Percentiles rank a stretch among this genome's conserved stretches.
Evolutionary conservation across 179 eudicot species (phyloP).

Genomic region (Beta corolliflora): DNA sequence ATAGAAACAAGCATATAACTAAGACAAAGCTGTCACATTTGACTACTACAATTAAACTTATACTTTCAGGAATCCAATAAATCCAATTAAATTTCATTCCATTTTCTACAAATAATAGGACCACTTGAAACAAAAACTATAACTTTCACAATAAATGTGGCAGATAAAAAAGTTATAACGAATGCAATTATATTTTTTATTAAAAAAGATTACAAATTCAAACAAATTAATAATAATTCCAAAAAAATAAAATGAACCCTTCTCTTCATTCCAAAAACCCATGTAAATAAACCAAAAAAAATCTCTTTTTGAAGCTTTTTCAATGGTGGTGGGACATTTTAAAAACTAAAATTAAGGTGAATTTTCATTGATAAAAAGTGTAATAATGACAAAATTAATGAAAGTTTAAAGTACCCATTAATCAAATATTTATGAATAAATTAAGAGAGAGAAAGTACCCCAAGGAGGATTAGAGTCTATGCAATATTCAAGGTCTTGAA

Average conservation of each 20-base stretch:
- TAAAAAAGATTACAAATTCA: background rate
- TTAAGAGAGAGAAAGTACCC: conserved; percentile 47
- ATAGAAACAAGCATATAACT: conserved; percentile 29
- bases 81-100: conserved; percentile 31
- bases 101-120: conserved; percentile 26
- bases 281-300: conserved; percentile 14
- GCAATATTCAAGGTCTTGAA: conserved; percentile 98
- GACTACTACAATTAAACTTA: conserved; percentile 18
- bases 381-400: conserved; percentile 29
- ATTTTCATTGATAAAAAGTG: conserved; percentile 5
- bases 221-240: background rate
- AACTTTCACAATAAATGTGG: conserved; percentile 30
- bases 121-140: conserved; percentile 32
- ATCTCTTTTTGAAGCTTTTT: conserved; percentile 19
- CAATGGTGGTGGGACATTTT: conserved; percentile 36
- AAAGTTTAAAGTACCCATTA: background rate
- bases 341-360: conserved; percentile 13
- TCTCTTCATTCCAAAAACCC: conserved; percentile 27
- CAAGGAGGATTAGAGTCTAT: conserved; percentile 99
- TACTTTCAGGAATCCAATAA: conserved; percentile 9
- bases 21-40: conserved; percentile 28
- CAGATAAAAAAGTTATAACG: background rate
- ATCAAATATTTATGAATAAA: background rate
- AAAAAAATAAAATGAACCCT: conserved; percentile 24
- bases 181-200: background rate